phyloP scores from a whole-genome alignment of 495 filamentous ascomycete species.

The Penicillium cosmopolitanum region DNA sequence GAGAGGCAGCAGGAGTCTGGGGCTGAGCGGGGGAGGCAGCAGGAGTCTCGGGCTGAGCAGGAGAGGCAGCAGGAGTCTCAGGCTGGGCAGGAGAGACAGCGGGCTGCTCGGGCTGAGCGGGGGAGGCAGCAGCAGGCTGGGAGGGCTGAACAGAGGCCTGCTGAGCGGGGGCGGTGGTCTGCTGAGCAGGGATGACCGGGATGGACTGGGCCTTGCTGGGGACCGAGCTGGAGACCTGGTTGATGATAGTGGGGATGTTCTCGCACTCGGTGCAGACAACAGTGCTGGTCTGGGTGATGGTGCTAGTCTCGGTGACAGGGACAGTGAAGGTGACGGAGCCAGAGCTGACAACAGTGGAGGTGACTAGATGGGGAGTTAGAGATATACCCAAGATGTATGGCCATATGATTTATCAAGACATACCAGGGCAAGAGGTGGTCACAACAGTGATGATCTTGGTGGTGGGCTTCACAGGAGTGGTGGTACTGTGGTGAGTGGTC shows the following conservation, averaged over 20 bases:
- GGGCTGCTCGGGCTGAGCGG: conserved; percentile 8
- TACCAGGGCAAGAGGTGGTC: conserved; percentile 46
- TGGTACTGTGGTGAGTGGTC: conserved; percentile 9
- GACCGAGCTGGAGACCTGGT: conserved; percentile 23
- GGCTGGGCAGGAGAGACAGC: conserved; percentile 9
- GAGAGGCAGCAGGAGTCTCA: conserved; percentile 5
- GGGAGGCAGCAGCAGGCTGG: background rate
- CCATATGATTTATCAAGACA: conserved; percentile 7
- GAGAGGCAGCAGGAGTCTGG: conserved; percentile 3
- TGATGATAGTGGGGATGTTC: conserved; percentile 34
- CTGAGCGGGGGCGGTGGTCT: conserved; percentile 9
- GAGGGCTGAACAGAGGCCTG: background rate
- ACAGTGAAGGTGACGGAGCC: conserved; percentile 36
- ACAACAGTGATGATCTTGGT: conserved; percentile 39
- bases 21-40: conserved; percentile 9
- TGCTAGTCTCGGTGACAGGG: conserved; percentile 43
- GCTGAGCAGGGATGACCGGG: conserved; percentile 15
- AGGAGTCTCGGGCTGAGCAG: conserved; percentile 14
- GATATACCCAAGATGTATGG: conserved; percentile 1
- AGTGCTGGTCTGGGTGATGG: conserved; percentile 40
- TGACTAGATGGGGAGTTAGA: conserved; percentile 32
- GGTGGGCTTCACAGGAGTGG: conserved; percentile 23
- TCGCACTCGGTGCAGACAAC: conserved; percentile 31
- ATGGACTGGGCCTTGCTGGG: conserved; percentile 4
- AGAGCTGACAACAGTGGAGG: conserved; percentile 35